Base-by-base conservation (phyloP, 2,329 filamentous ascomycete species). In the Clarireedia sp. region DNA sequence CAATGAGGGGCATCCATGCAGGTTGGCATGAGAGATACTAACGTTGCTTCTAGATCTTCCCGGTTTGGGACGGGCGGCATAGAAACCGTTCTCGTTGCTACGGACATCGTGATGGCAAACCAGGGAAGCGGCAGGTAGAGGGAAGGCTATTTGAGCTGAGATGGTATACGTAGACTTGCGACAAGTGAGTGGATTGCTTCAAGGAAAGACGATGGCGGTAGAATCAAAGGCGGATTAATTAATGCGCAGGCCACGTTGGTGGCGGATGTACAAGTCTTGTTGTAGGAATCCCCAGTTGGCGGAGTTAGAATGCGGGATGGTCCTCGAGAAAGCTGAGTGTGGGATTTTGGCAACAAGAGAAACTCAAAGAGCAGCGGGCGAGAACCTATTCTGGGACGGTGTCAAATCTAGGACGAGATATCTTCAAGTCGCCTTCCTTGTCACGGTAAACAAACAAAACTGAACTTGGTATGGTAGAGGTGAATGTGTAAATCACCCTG, bases 41-140 rank as follows among this genome's bases (percentile, higher is more conserved):
- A 83, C 80, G 82, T 85, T 70, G 79, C 79, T 48, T 77, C 74
- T 37, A 85, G 72, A 68, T 85, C 82, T 71, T 86, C 82, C 62
- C 78, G 73, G 66, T 82, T 82, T 14, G 81, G 81, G 49, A 78
- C 73, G 62, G 78, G 75, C 58, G 80, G 79, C 79, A 83, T 82
- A 33, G 55, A 37, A 8, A 56, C 48, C 17, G 55, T 57, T 45
- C 56, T 60, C 10, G 58, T 62, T 51, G 55, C 55, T 17, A 55
- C 55, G 40, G 63, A 50, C 57, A 62, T 60, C 33, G 54, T 60
- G 57, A 48, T 10, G 21, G 17, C 17, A 19, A n/a, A 26, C 36
- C 24, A 49, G 41, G 14, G 17, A 9, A 12, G 33, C 19, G n/a
- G 23, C 12, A n/a, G 36, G 40, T 3, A 29, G 24, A 21, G 40